phyloP scores from a whole-genome alignment of 106 monocot genomes.

The Narthecium ossifragum region DNA sequence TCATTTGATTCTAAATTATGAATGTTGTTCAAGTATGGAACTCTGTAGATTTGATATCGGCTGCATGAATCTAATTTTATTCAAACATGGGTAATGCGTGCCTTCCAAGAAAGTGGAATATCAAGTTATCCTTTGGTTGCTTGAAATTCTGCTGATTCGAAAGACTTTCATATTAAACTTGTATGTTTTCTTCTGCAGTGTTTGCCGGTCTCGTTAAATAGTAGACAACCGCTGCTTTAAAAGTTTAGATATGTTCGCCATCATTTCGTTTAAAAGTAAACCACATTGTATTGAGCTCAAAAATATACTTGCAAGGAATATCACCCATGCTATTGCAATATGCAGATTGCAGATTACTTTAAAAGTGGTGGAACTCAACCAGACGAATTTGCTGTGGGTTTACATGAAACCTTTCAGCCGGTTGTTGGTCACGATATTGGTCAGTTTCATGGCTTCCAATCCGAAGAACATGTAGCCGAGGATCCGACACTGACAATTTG shows the following conservation, averaged over 20 bases:
- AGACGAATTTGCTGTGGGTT: slow-evolving; percentile 63
- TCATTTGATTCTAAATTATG: too few species aligned
- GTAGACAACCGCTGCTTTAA: too few species aligned
- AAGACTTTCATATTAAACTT: too few species aligned
- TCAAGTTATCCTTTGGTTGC: neutral
- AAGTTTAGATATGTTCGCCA: neutral
- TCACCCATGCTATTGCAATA: neutral
- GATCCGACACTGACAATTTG: too few species aligned
- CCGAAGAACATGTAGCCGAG: slow-evolving; percentile 11
- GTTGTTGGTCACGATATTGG: slow-evolving; percentile 76
- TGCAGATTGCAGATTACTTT: slow-evolving; percentile 80
- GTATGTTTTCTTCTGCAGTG: too few species aligned
- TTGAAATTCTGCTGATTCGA: too few species aligned
- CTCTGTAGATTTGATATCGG: too few species aligned
- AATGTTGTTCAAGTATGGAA: too few species aligned
- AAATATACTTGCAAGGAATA: neutral
- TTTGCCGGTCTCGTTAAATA: too few species aligned
- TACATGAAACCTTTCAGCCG: slow-evolving; percentile 34
- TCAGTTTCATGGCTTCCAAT: slow-evolving; percentile 52
- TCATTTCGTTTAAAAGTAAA: neutral
- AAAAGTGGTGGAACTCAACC: slow-evolving; percentile 24
- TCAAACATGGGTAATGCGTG: neutral
- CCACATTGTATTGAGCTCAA: neutral
- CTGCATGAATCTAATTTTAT: neutral
- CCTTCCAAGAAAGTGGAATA: neutral